phyloP scores from a whole-genome alignment of 2,329 filamentous ascomycete genomes.

The Aspergillus fijiensis region DNA sequence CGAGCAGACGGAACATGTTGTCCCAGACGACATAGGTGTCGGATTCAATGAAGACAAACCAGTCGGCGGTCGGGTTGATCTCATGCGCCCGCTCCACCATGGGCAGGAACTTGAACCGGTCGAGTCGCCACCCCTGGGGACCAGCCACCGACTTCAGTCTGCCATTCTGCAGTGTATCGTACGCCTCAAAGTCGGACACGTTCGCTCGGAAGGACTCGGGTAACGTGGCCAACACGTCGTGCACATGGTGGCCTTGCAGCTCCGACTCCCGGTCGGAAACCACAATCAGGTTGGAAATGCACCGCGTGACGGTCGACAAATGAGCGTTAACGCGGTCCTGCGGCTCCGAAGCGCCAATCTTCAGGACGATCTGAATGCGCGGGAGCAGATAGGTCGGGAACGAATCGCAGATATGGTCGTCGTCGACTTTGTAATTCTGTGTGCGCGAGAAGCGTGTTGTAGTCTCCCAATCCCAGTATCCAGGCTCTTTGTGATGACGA shows the following conservation, averaged over 20 bases:
- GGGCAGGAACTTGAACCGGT: slow-evolving; percentile 60
- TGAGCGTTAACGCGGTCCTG: slow-evolving; percentile 47
- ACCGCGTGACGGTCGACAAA: slow-evolving; percentile 54
- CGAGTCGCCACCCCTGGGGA: slow-evolving; percentile 52
- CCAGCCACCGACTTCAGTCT: slow-evolving; percentile 29
- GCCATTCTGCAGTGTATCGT: slow-evolving; percentile 44
- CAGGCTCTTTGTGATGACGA: slow-evolving; percentile 4
- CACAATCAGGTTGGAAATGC: slow-evolving; percentile 49
- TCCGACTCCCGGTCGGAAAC: slow-evolving; percentile 54
- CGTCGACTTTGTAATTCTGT: not conserved
- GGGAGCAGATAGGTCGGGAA: slow-evolving; percentile 41
- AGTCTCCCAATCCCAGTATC: slow-evolving; percentile 27
- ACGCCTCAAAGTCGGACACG: slow-evolving; percentile 41
- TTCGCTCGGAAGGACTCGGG: slow-evolving; percentile 42
- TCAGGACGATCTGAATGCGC: slow-evolving; percentile 50
- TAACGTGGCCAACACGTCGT: slow-evolving; percentile 50
- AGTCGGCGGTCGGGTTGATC: slow-evolving; percentile 49
- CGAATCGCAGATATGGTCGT: slow-evolving; percentile 18
- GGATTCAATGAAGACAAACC: slow-evolving; percentile 59
- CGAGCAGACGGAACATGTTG: slow-evolving; percentile 50
- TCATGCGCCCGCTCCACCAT: slow-evolving; percentile 55
- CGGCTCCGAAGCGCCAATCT: slow-evolving; percentile 50
- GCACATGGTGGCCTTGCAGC: slow-evolving; percentile 44
- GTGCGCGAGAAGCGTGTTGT: slow-evolving; percentile 16
- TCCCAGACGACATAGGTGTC: slow-evolving; percentile 54